These are phyloP conservation scores for Alternaria viburni DNA, from an alignment of 2,329 filamentous ascomycete species.

Conservation along the genomic window DNA sequence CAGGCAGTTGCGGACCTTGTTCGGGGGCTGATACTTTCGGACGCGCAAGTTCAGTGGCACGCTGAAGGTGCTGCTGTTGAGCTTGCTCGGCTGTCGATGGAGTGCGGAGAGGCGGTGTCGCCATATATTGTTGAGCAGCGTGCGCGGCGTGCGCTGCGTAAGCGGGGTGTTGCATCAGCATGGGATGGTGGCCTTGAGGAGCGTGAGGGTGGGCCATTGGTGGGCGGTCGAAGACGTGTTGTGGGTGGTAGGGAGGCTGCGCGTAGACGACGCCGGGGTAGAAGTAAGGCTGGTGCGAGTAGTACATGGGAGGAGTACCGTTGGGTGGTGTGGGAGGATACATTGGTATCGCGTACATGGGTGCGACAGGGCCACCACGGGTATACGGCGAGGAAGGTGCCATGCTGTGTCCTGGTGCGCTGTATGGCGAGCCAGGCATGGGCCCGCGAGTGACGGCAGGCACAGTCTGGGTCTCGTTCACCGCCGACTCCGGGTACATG, in stretches of 20 bases:
- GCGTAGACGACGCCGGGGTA: slow-evolving; percentile 43
- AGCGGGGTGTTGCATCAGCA: slow-evolving; percentile 36
- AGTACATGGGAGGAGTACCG: slow-evolving; percentile 52
- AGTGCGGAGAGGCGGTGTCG: slow-evolving; percentile 47
- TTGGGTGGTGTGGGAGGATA: slow-evolving; percentile 51
- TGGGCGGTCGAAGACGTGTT: slow-evolving; percentile 41
- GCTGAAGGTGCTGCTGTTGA: slow-evolving; percentile 49
- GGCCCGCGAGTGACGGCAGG: slow-evolving; percentile 81
- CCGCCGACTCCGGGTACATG: slow-evolving; percentile 95
- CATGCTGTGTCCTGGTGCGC: slow-evolving; percentile 57
- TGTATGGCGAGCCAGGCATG: slow-evolving; percentile 65
- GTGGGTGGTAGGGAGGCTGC: slow-evolving; percentile 37
- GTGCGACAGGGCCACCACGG: slow-evolving; percentile 49
- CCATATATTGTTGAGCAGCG: slow-evolving; percentile 43
- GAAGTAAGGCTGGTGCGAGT: slow-evolving; percentile 43
- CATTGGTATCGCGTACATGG: slow-evolving; percentile 50
- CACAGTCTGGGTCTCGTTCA: slow-evolving; percentile 81
- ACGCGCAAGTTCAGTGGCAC: background rate
- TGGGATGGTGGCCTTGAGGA: slow-evolving; percentile 35
- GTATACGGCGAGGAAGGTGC: slow-evolving; percentile 62
- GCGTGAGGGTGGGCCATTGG: slow-evolving; percentile 50
- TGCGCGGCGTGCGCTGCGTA: slow-evolving; percentile 38
- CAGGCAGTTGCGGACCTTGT: slow-evolving; percentile 46
- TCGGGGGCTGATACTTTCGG: slow-evolving; percentile 1
- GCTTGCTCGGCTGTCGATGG: slow-evolving; percentile 51